phyloP scores from a whole-genome alignment of 2,329 filamentous ascomycete genomes.

The Rachicladosporium sp. region DNA sequence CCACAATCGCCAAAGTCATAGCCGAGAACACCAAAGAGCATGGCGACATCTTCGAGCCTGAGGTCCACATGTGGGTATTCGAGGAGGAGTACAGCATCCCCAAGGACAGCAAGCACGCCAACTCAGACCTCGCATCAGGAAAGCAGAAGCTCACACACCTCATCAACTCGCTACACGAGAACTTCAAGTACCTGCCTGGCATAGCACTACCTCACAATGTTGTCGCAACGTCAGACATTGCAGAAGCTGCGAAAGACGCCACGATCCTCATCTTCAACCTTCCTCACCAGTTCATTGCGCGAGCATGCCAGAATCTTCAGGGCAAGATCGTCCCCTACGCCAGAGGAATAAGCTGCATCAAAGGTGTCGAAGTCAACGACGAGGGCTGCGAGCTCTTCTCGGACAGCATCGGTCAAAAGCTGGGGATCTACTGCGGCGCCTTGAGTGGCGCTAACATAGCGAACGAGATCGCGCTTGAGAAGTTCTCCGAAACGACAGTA shows the following conservation, averaged over 20 bases:
- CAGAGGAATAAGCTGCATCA: conserved; percentile 92
- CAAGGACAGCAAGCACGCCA: conserved; percentile 54
- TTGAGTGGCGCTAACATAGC: conserved; percentile 95
- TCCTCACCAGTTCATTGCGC: conserved; percentile 88
- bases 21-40: conserved; percentile 79
- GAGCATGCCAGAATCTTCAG: conserved; percentile 69
- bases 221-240: conserved; percentile 68
- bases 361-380: conserved; percentile 87
- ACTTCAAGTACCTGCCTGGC: conserved; percentile 92
- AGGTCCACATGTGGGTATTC: conserved; percentile 98
- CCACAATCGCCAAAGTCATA: conserved; percentile 92
- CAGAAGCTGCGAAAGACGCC: conserved; percentile 68
- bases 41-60: conserved; percentile 68
- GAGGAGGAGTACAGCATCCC: conserved; percentile 77
- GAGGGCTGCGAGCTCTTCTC: conserved; percentile 74
- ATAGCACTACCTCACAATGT: conserved; percentile 74
- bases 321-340: conserved; percentile 87
- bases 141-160: conserved; percentile 79
- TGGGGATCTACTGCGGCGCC: conserved; percentile 94
- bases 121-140: conserved; percentile 44
- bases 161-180: conserved; percentile 90
- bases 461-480: conserved; percentile 84
- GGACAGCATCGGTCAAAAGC: conserved; percentile 79
- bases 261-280: conserved; percentile 93
- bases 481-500: conserved; percentile 94